Evolutionary conservation across 495 filamentous ascomycete species (phyloP).

Genomic region (Chaetomium tenue): DNA sequence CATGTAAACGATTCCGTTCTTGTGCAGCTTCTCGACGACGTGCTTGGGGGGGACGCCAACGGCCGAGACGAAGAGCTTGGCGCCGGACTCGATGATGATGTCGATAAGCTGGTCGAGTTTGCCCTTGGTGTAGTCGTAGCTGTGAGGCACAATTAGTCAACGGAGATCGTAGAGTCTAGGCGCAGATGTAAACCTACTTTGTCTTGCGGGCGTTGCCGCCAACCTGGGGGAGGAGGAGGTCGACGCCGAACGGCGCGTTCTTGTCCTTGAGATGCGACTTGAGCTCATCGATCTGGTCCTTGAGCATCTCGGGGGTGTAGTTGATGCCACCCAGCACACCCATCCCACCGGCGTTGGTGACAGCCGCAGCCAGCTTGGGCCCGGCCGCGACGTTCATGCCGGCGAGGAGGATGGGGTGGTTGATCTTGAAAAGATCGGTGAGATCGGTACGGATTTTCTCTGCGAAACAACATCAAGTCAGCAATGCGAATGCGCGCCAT

Average conservation of each 20-base stretch:
- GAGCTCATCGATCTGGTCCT: conserved; percentile 89
- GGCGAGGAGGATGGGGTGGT: conserved; percentile 91
- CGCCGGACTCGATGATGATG: conserved; percentile 87
- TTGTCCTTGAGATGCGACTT: conserved; percentile 88
- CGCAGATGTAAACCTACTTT: conserved; percentile 59
- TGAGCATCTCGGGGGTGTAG: conserved; percentile 96
- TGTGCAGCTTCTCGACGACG: conserved; percentile 87
- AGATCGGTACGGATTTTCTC: conserved; percentile 83
- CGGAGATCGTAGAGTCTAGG: neutral
- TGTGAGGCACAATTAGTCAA: conserved; percentile 37
- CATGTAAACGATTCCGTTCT: conserved; percentile 89
- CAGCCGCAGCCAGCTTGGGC: conserved; percentile 92
- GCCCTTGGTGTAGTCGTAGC: conserved; percentile 99
- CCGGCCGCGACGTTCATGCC: conserved; percentile 99
- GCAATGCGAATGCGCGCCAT: neutral
- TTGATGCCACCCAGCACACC: conserved; percentile 96
- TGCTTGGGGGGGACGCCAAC: conserved; percentile 88
- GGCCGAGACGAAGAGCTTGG: conserved; percentile 92
- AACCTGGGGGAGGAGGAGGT: conserved; percentile 90
- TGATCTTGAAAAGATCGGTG: conserved; percentile 95
- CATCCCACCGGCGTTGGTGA: conserved; percentile 94
- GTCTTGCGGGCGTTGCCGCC: conserved; percentile 92
- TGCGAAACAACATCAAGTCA: conserved; percentile 38
- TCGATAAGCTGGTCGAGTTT: conserved; percentile 89
- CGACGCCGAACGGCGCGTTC: conserved; percentile 97